Conservation (phyloP, 495 filamentous ascomycete genomes). For the Penicillium flavigenum region DNA sequence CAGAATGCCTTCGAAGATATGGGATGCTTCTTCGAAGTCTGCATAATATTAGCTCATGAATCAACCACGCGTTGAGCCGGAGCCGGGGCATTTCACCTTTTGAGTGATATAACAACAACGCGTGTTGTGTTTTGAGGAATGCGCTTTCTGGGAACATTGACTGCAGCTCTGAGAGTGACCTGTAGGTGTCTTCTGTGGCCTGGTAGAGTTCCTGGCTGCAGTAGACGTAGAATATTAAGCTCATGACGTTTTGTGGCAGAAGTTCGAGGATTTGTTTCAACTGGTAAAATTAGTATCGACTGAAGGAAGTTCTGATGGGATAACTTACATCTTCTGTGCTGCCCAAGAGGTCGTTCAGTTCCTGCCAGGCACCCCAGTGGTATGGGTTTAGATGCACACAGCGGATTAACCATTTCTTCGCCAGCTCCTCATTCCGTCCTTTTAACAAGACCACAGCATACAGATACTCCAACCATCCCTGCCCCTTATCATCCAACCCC, state of each 20-base stretch:
- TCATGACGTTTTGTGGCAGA: constrained; percentile 87
- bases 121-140: constrained; percentile 87
- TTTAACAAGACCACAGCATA: constrained; percentile 90
- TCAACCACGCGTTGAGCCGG: neutral
- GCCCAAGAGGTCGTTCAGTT: constrained; percentile 72
- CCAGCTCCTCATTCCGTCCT: constrained; percentile 81
- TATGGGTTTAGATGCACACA: constrained; percentile 85
- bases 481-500: constrained; percentile 61
- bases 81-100: constrained; percentile 49
- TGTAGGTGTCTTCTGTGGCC: constrained; percentile 65
- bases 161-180: constrained; percentile 71
- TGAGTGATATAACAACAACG: constrained; percentile 87
- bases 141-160: constrained; percentile 79
- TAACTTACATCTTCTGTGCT: constrained; percentile 76
- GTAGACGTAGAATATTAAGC: constrained; percentile 88
- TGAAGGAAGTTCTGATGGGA: constrained; percentile 12
- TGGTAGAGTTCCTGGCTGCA: constrained; percentile 90
- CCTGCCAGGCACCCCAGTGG: constrained; percentile 97
- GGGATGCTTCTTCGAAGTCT: constrained; percentile 83
- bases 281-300: constrained; percentile 36
- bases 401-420: constrained; percentile 75
- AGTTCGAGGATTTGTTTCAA: constrained; percentile 56
- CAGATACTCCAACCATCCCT: constrained; percentile 96
- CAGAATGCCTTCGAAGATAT: constrained; percentile 80
- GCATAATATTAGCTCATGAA: neutral